Evolutionary conservation across 2,329 filamentous ascomycete genomes (phyloP), one percentile per base, ranked within the genome.

Genomic region (Ilyonectria robusta): DNA sequence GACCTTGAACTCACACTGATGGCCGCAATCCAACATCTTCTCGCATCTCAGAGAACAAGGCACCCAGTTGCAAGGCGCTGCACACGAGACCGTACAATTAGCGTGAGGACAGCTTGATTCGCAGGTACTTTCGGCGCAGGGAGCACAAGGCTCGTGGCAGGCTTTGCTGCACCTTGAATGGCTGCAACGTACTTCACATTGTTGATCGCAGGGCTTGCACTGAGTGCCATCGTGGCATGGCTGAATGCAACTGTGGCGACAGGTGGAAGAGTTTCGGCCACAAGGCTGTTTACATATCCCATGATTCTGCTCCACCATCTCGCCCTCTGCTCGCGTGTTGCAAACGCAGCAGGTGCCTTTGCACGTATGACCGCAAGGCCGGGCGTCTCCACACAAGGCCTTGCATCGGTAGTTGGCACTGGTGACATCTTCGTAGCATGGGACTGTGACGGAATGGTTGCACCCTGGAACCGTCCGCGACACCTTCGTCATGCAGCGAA

Each of bases 51-150:
- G 77, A 1, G 86, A 86, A 75, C 91, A 94, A 1, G 92, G 92
- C 0, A 93, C 74, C 79, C 88, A 86, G 69, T 92, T 83, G 74
- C 91, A 94, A 0, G 92, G 91, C 0, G 87, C 91, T 0, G 89
- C 89, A 67, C 92, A 93, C 3, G 88, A 88, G 82, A 89, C 83
- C 0, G 77, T 78, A 59, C 85, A 87, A 2, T 71, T 79, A 40
- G 79, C 74, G 71, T 93, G 91, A 8, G 83, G 82, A 67, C 90
- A 92, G 4, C 72, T 72, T 35, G 87, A 91, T 0, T 82, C 77
- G 69, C 90, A 93, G 1, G 75, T 69, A 21, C 78, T 77, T 67
- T 89, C 86, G 0, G 86, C 85, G 70, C 91, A 93, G 0, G 90
- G 90, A 2, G 81, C 76, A 71, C 91, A 93, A 2, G 89, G 85